Evolutionary conservation across 1,284 basidiomycete genomes (phyloP).

Genomic region (Rhizoctonia solani): DNA sequence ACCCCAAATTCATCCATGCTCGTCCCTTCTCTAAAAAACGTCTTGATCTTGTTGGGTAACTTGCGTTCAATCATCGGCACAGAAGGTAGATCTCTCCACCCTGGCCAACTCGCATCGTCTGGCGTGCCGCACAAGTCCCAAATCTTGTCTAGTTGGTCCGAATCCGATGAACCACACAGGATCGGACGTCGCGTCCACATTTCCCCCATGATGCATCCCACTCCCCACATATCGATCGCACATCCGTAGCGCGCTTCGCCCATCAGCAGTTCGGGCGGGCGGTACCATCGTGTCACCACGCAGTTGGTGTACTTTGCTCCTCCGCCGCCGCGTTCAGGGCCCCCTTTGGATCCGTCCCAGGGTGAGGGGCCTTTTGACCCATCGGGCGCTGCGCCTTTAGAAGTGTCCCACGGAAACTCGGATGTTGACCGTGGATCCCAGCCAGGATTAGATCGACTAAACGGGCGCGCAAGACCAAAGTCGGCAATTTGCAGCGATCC

Average conservation of each 20-base stretch:
- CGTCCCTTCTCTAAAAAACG: slow-evolving; percentile 20
- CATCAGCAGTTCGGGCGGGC: slow-evolving; percentile 92
- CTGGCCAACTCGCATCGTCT: slow-evolving; percentile 73
- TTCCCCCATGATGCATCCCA: slow-evolving; percentile 95
- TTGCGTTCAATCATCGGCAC: slow-evolving; percentile 71
- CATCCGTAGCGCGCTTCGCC: slow-evolving; percentile 90
- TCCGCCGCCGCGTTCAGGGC: slow-evolving; percentile 44
- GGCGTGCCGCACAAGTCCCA: slow-evolving; percentile 88
- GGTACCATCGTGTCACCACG: slow-evolving; percentile 99
- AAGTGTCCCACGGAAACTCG: not conserved
- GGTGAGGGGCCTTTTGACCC: slow-evolving; percentile 1
- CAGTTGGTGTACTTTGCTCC: slow-evolving; percentile 91
- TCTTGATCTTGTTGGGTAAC: too few relatives aligned
- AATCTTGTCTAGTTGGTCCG: slow-evolving; percentile 90
- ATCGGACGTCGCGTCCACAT: slow-evolving; percentile 92
- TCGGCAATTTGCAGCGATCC: slow-evolving; percentile 90
- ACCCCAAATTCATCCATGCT: slow-evolving; percentile 40
- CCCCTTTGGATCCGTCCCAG: slow-evolving; percentile 12
- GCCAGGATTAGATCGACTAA: slow-evolving; percentile 41
- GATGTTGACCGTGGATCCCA: slow-evolving; percentile 26
- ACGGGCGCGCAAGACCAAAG: slow-evolving; percentile 90
- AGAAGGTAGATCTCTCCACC: slow-evolving; percentile 76
- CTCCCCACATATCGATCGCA: slow-evolving; percentile 98
- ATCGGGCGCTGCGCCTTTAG: too few relatives aligned
- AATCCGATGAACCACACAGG: slow-evolving; percentile 83